Evolutionary conservation across 176 grass and related monocot genomes (phyloP).

Genomic region (Hsuehochloa calcarea): DNA sequence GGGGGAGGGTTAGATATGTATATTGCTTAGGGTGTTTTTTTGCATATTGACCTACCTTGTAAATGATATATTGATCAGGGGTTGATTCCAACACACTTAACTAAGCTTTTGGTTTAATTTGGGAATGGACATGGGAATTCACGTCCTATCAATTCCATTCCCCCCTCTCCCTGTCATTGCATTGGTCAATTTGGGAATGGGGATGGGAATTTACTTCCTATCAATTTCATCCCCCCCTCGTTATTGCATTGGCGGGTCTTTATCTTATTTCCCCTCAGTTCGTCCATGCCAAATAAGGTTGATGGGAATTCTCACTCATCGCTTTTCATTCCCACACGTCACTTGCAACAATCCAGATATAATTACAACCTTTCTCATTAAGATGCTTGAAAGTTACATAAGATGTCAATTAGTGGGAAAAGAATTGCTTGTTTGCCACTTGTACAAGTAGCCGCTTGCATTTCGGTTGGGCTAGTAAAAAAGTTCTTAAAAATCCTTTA

Average conservation of each 20-base stretch:
- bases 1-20: too few relatives aligned
- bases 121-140: background rate
- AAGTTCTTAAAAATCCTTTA: background rate
- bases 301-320: background rate
- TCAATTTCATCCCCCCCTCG: background rate
- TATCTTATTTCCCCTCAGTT: background rate
- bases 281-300: background rate
- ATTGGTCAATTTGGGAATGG: background rate
- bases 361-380: background rate
- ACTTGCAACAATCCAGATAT: background rate
- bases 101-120: too few relatives aligned
- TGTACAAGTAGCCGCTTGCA: background rate
- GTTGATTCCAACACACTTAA: too few relatives aligned
- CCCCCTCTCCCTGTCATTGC: background rate
- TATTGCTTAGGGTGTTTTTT: too few relatives aligned
- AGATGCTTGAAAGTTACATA: slow-evolving; percentile 15
- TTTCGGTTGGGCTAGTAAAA: background rate
- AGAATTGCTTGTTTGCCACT: background rate
- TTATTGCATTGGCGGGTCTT: background rate
- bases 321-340: background rate
- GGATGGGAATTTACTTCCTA: background rate
- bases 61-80: too few relatives aligned
- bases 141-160: background rate
- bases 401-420: background rate
- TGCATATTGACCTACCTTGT: too few relatives aligned